phyloP scores from a whole-genome alignment of 2,329 filamentous ascomycete genomes.

The Fusarium heterosporum region DNA sequence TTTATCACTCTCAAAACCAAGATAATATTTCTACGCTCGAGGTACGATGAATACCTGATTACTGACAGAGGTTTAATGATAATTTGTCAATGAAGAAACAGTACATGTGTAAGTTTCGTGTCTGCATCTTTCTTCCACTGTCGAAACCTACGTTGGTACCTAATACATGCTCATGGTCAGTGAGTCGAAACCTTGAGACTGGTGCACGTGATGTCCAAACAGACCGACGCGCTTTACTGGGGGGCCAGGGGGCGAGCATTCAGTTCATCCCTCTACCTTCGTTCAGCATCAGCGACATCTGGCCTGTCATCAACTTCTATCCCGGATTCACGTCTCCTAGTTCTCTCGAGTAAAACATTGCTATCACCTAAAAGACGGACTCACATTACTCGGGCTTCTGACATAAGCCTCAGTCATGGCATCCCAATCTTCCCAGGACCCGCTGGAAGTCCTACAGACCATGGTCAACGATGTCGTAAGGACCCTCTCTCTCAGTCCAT shows the following conservation, averaged over 20 bases:
- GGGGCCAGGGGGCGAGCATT: constrained; percentile 9
- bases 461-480: constrained; percentile 68
- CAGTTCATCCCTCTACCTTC: constrained; percentile 16
- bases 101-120: too few species aligned
- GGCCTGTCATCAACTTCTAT: constrained; percentile 7
- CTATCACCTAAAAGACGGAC: background rate
- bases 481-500: constrained; percentile 14
- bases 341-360: background rate
- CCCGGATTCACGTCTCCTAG: background rate
- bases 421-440: constrained; percentile 51
- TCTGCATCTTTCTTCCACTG: background rate
- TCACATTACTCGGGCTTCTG: background rate
- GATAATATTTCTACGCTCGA: background rate
- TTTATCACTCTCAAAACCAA: background rate
- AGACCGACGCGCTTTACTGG: constrained; percentile 4
- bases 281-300: constrained; percentile 28
- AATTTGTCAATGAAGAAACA: too few species aligned
- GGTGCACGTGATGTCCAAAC: constrained; percentile 38
- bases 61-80: background rate
- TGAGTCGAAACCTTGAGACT: constrained; percentile 6
- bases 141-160: background rate
- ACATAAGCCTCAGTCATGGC: constrained; percentile 45
- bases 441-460: constrained; percentile 62
- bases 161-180: background rate
- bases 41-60: background rate